phyloP scores from a whole-genome alignment of 2,329 filamentous ascomycete genomes.

The Fusarium pseudoanthophilum region DNA sequence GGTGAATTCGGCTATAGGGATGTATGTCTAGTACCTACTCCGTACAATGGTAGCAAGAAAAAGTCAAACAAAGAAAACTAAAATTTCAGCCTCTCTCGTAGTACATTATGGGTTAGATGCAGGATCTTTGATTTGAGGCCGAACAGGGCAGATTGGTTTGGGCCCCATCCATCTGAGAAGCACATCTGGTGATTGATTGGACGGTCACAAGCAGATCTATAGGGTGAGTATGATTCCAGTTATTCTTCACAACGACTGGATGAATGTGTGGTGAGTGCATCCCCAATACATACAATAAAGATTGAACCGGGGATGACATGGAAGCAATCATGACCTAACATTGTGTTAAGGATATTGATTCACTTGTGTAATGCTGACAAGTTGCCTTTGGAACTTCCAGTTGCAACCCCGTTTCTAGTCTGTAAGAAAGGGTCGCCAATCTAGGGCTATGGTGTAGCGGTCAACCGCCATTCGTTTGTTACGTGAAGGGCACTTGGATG shows the following conservation, averaged over 20 bases:
- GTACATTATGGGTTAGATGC: slow-evolving; percentile 8
- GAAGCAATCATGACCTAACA: neutral
- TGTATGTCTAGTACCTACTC: slow-evolving; percentile 11
- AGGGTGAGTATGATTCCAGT: neutral
- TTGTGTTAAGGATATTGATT: neutral
- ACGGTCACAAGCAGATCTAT: neutral
- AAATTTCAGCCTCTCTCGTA: slow-evolving; percentile 29
- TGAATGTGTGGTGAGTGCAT: slow-evolving; percentile 20
- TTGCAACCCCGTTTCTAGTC: neutral
- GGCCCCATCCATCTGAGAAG: neutral
- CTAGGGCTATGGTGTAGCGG: neutral
- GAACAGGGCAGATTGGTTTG: slow-evolving; percentile 5
- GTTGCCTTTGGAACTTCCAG: neutral
- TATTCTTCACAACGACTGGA: neutral
- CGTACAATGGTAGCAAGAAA: neutral
- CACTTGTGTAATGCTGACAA: neutral
- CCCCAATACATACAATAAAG: neutral
- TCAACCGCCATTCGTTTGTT: slow-evolving; percentile 10
- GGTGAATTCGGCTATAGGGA: neutral
- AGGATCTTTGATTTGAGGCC: slow-evolving; percentile 19
- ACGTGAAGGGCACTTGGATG: slow-evolving; percentile 11
- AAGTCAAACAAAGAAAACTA: slow-evolving; percentile 9
- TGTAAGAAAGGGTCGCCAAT: neutral
- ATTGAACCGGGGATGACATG: neutral
- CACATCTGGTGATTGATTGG: neutral